These are phyloP conservation scores for Albizia julibrissin DNA, from an alignment of 306 rosid genomes.

Conservation along the genomic window DNA sequence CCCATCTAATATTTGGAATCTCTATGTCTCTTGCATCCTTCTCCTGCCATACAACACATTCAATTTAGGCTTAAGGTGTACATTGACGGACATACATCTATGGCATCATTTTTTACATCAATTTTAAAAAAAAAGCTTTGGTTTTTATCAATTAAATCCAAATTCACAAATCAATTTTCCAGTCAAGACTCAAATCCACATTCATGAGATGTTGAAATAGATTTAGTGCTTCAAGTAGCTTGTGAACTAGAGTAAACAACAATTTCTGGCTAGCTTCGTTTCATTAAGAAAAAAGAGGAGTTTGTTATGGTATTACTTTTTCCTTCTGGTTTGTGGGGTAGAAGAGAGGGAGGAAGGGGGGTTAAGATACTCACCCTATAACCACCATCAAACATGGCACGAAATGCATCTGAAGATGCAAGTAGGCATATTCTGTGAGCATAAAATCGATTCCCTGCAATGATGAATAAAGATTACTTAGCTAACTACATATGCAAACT, in stretches of 20 bases:
- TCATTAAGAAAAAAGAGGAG: neutral
- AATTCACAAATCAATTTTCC: conserved; percentile 23
- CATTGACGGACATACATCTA: conserved; percentile 11
- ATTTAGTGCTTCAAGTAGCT: conserved; percentile 12
- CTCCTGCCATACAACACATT: conserved; percentile 62
- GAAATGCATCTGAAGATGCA: conserved; percentile 97
- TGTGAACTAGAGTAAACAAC: conserved; percentile 18
- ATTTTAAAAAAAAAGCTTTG: neutral
- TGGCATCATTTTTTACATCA: conserved; percentile 23
- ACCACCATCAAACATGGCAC: conserved; percentile 99
- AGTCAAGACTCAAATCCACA: conserved; percentile 1
- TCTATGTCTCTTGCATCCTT: conserved; percentile 99
- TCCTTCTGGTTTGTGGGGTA: neutral
- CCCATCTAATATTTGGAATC: conserved; percentile 99
- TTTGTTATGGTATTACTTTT: neutral
- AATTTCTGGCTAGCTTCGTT: neutral
- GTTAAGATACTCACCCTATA: conserved; percentile 73
- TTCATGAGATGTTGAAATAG: neutral
- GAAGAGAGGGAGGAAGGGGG: neutral
- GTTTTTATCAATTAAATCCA: neutral
- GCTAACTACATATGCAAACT: conserved; percentile 27
- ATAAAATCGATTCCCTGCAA: conserved; percentile 87
- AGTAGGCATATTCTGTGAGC: conserved; percentile 97
- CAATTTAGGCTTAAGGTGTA: neutral
- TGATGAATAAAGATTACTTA: conserved; percentile 19